Evolutionary conservation across 2,329 filamentous ascomycete species (phyloP).

Genomic region (Colletotrichum sojae): DNA sequence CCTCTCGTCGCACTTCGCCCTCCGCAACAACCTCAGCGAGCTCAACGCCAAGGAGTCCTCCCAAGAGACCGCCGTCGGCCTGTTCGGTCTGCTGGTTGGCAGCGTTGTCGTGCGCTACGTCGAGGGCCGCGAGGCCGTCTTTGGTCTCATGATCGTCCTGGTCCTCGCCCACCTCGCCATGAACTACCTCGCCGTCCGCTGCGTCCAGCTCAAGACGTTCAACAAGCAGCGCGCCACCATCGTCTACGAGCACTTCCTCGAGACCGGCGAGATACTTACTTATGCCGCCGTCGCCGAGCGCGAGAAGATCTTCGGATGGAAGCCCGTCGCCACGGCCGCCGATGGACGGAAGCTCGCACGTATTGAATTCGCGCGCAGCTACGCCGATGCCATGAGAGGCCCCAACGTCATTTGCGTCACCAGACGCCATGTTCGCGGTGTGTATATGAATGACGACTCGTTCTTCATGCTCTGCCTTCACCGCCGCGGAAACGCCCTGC

Average conservation of each 20-base stretch:
- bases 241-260: conserved; percentile 74
- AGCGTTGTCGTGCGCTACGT: conserved; percentile 85
- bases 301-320: conserved; percentile 73
- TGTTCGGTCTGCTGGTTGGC: conserved; percentile 88
- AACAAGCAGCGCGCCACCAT: conserved; percentile 91
- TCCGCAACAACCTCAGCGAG: conserved; percentile 88
- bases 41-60: conserved; percentile 96
- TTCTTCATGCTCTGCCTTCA: conserved; percentile 20
- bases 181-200: conserved; percentile 88
- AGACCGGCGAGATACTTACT: conserved; percentile 65
- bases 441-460: not conserved
- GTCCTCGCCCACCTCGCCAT: conserved; percentile 83
- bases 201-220: conserved; percentile 86
- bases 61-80: conserved; percentile 93
- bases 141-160: conserved; percentile 79
- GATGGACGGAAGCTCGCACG: conserved; percentile 46
- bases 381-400: conserved; percentile 49
- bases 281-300: conserved; percentile 76
- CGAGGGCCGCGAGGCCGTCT: conserved; percentile 79
- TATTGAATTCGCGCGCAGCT: conserved; percentile 60
- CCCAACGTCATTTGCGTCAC: not conserved
- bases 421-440: not conserved
- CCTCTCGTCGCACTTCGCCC: conserved; percentile 92
- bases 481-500: not conserved
- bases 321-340: conserved; percentile 45